Evolutionary conservation across 1,284 basidiomycete species (phyloP).

Genomic region (Wolfiporia cocos): DNA sequence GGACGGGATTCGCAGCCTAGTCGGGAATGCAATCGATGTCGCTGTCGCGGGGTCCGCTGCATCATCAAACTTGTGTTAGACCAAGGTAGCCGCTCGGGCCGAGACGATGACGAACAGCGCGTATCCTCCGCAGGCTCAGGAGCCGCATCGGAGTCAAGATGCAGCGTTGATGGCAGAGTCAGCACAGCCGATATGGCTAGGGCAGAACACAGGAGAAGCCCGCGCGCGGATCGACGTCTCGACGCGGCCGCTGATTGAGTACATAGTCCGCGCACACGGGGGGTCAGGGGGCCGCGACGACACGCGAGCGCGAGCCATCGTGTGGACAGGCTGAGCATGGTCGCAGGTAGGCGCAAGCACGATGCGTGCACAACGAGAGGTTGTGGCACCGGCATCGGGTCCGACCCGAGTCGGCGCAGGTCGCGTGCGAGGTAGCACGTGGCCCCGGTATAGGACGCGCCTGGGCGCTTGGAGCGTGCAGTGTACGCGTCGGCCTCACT

Average conservation of each 20-base stretch:
- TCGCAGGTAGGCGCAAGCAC: neutral
- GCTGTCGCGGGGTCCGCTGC: conserved; percentile 68
- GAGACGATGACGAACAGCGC: conserved; percentile 13
- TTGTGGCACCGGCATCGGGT: neutral
- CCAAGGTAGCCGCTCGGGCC: neutral
- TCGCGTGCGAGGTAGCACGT: neutral
- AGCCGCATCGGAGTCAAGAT: conserved; percentile 31
- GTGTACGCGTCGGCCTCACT: conserved; percentile 8
- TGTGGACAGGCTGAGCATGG: neutral
- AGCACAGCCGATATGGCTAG: conserved; percentile 29
- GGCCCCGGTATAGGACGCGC: conserved; percentile 1
- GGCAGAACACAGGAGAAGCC: conserved; percentile 27
- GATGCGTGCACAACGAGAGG: neutral
- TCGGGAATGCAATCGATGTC: conserved; percentile 69
- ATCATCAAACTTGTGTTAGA: neutral
- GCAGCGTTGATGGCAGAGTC: conserved; percentile 24
- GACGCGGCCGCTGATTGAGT: neutral
- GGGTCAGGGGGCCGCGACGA: conserved; percentile 9
- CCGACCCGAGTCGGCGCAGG: too few relatives aligned
- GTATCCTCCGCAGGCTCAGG: conserved; percentile 14
- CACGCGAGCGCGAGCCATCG: neutral
- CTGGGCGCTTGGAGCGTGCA: conserved; percentile 4
- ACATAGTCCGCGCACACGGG: conserved; percentile 8
- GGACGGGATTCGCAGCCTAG: conserved; percentile 51
- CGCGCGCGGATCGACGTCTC: conserved; percentile 11